These are phyloP conservation scores for Climacium dendroides DNA, from an alignment of 225 moss, liverwort and hornwort species.

Conservation along the genomic window DNA sequence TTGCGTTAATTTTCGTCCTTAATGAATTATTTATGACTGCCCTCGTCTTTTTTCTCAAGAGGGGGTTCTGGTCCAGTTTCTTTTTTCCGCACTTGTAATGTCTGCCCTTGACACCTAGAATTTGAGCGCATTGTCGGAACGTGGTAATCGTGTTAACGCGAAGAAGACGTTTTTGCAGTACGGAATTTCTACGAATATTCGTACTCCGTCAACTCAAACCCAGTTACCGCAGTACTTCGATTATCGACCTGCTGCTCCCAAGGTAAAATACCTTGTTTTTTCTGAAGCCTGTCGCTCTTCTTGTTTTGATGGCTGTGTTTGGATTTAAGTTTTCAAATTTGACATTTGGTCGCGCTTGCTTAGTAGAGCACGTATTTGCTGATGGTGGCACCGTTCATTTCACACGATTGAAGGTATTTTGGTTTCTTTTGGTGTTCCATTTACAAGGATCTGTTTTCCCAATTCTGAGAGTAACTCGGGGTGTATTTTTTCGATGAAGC, in stretches of 20 bases:
- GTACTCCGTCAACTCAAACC: slow-evolving; percentile 2
- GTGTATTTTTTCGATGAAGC: neutral
- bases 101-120: neutral
- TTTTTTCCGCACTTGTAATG: neutral
- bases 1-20: neutral
- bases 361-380: neutral
- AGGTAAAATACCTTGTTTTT: neutral
- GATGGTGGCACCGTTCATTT: neutral
- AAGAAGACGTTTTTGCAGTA: slow-evolving; percentile 14
- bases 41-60: neutral
- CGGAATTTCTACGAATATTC: slow-evolving; percentile 8
- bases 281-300: neutral
- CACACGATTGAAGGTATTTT: neutral
- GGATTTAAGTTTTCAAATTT: neutral
- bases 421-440: neutral
- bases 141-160: neutral
- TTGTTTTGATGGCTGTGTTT: neutral
- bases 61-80: neutral
- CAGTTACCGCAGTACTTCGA: slow-evolving; percentile 27
- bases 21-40: neutral
- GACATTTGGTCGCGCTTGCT: neutral
- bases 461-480: neutral
- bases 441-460: neutral
- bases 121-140: neutral
- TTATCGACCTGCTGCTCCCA: slow-evolving; percentile 29